phyloP scores from a whole-genome alignment of 1,284 basidiomycete species.

The Marasmius sp. region DNA sequence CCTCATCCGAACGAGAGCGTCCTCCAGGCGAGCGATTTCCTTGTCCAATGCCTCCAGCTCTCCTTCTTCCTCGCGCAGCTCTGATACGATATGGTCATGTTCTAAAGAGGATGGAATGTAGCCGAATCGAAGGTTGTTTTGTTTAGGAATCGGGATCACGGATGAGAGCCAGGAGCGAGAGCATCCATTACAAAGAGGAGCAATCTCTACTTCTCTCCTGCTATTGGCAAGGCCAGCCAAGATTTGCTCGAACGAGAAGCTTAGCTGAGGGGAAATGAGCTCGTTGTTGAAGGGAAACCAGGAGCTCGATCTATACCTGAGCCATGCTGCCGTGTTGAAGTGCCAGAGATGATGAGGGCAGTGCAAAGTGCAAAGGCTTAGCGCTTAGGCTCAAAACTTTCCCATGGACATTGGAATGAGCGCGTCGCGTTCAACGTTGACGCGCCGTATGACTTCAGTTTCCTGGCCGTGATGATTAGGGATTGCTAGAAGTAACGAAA shows the following conservation, averaged over 20 bases:
- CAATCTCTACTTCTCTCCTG: neutral
- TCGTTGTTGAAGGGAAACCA: too few relatives aligned
- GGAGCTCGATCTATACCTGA: too few relatives aligned
- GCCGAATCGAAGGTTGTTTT: neutral
- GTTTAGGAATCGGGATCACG: neutral
- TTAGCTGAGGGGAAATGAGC: neutral
- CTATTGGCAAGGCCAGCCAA: neutral
- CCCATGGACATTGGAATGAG: too few relatives aligned
- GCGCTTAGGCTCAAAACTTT: too few relatives aligned
- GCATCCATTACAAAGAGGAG: neutral
- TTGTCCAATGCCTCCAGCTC: neutral
- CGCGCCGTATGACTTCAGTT: too few relatives aligned
- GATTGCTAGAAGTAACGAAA: too few relatives aligned
- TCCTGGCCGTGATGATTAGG: too few relatives aligned
- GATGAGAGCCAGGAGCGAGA: neutral
- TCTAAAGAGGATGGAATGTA: neutral
- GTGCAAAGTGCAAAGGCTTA: too few relatives aligned
- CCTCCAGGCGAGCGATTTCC: neutral
- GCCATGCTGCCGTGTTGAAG: too few relatives aligned
- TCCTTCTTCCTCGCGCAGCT: neutral
- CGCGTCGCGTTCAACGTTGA: too few relatives aligned
- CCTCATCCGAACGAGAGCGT: neutral
- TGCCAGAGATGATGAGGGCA: too few relatives aligned
- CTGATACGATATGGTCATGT: neutral
- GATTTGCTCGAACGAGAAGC: neutral